A percentile compares a stretch with the other conserved stretches of the same genome.
phyloP scores from a whole-genome alignment of 257 asterid genomes.

The Eucommia ulmoides region DNA sequence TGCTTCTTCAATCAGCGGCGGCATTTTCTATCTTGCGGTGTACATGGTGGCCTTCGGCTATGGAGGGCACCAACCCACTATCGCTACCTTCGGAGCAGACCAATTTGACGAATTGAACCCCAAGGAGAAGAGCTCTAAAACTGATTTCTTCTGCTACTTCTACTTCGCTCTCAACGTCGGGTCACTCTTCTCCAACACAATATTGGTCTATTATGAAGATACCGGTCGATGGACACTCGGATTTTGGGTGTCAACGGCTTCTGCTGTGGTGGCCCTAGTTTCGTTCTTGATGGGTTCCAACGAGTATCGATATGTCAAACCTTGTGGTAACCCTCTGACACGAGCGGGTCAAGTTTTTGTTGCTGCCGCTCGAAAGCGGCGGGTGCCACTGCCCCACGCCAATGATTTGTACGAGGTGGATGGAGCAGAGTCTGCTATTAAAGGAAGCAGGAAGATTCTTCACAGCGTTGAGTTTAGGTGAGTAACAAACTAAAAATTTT shows the following conservation, averaged over 20 bases:
- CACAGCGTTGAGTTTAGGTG: neutral
- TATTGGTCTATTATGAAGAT: constrained; percentile 11
- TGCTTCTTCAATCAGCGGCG: constrained; percentile 7
- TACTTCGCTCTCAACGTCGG: constrained; percentile 12
- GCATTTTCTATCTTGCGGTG: constrained; percentile 2
- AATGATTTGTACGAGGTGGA: neutral
- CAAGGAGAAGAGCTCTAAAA: constrained; percentile 3
- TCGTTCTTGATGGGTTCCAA: neutral
- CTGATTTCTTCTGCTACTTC: constrained; percentile 10
- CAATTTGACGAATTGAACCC: constrained; percentile 13
- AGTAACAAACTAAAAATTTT: neutral
- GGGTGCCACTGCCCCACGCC: neutral
- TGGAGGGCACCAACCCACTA: constrained; percentile 13
- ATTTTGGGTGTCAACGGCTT: constrained; percentile 4
- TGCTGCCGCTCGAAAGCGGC: neutral
- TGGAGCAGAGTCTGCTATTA: constrained; percentile 2
- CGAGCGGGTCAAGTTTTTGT: constrained; percentile 1
- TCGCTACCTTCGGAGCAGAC: constrained; percentile 14
- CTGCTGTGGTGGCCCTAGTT: neutral
- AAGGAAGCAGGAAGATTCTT: constrained; percentile 2
- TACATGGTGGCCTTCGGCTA: constrained; percentile 12
- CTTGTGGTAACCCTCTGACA: neutral
- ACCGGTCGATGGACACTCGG: constrained; percentile 9
- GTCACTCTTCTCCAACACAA: constrained; percentile 10
- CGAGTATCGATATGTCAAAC: neutral